Base-by-base conservation (phyloP, 192 early-diverging fungal genomes). In the Tieghemiomyces parasiticus region DNA sequence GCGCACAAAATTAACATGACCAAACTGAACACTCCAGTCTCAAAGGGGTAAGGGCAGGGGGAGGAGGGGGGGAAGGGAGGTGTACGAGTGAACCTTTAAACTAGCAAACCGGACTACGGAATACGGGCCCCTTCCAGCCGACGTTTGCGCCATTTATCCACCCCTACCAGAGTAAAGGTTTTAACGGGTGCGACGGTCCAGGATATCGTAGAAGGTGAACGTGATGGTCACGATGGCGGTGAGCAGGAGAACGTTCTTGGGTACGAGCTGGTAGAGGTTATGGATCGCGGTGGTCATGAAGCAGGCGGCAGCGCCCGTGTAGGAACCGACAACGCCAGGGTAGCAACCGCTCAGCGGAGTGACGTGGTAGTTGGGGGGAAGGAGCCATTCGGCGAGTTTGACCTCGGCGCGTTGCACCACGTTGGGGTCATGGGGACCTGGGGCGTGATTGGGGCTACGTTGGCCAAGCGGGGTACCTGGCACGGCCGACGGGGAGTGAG, bases 121-220 rank as follows among this genome's bases (percentile, higher is more conserved):
- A 42, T 6, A 42, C 16, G 16, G 38, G 38, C 8, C 38, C 6
- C 16, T 42, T n/a, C n/a, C n/a, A n/a, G n/a, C n/a, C n/a, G n/a
- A n/a, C n/a, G n/a, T n/a, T n/a, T n/a, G n/a, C 38, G 16, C 16
- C 38, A 42, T 42, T 42, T 42, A 10, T 42, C 38, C 38, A 16
- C 16, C 8, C 6, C 6, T 42, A 42, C 6, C 16, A 42, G 16
- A 10, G 16, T 16, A 6, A 42, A 10, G 8, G 38, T 16, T 16
- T 54, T 54, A 54, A 12, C 10, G 32, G n/a, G 4, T n/a, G 9
- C 52, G 52, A n/a, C 52, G 52, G 4, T 54, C 52, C 32, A 54
- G 29, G 30, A 54, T 54, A 31, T 54, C 52, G 52, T 54, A 54
- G 30, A 54, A 54, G 3, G 52, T 54, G 32, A 54, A 54, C 24